Evolutionary conservation across 2,329 filamentous ascomycete species (phyloP).

Genomic region (Pseudogymnoascus sp.): DNA sequence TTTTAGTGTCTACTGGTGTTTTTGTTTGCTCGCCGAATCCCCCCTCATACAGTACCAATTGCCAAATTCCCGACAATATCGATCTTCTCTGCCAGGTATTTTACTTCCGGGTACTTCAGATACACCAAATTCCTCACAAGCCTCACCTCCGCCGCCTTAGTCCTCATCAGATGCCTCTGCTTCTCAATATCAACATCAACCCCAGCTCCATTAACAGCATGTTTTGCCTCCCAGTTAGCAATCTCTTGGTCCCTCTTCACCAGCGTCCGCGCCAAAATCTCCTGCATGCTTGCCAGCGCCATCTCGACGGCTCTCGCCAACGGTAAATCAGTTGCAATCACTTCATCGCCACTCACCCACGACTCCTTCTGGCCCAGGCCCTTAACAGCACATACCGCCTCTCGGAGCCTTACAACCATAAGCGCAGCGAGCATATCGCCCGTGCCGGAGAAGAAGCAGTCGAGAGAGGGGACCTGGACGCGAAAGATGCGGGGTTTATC

Average conservation of each 20-base stretch:
- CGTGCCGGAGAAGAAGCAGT: conserved; percentile 92
- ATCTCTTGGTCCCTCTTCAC: conserved; percentile 60
- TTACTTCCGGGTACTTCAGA: conserved; percentile 57
- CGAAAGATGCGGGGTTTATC: conserved; percentile 75
- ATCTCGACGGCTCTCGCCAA: conserved; percentile 77
- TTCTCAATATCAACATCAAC: conserved; percentile 35
- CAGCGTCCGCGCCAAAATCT: conserved; percentile 63
- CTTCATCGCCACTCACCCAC: conserved; percentile 72
- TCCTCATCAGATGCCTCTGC: conserved; percentile 57
- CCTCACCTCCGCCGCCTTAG: conserved; percentile 81
- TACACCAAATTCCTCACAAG: conserved; percentile 68
- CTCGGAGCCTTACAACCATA: conserved; percentile 77
- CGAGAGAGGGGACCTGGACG: conserved; percentile 76
- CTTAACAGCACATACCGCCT: conserved; percentile 55
- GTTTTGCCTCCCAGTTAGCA: conserved; percentile 37
- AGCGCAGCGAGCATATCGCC: conserved; percentile 98
- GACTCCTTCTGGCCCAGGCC: conserved; percentile 47
- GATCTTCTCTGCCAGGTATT: conserved; percentile 52
- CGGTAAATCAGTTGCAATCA: conserved; percentile 64
- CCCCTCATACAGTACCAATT: neutral
- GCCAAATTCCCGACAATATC: conserved; percentile 6
- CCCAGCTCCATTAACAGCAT: conserved; percentile 32
- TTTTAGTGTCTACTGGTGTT: neutral
- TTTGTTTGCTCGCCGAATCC: too few relatives aligned
- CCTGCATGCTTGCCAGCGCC: conserved; percentile 88